Conservation (phyloP, 2,329 filamentous ascomycete species). For the Alternaria novae-zelandiae region DNA sequence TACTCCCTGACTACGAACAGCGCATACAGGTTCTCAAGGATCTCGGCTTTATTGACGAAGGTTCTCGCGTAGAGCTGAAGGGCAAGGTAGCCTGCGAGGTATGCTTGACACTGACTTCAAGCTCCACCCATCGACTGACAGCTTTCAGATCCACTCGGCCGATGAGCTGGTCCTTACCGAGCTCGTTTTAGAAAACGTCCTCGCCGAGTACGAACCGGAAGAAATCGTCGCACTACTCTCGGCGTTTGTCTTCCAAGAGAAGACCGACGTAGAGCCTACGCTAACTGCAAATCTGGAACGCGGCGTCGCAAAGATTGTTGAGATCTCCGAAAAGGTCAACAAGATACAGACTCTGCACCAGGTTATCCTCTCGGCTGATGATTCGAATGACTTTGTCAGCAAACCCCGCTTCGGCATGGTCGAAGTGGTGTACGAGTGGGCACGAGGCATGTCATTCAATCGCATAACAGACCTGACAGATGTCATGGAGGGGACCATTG, state of each 20-base stretch:
- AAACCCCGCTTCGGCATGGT: constrained; percentile 89
- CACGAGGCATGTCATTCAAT: constrained; percentile 96
- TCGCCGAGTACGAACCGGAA: constrained; percentile 92
- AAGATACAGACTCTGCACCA: constrained; percentile 87
- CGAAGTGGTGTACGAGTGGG: constrained; percentile 99
- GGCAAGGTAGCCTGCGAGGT: constrained; percentile 96
- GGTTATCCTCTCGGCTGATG: constrained; percentile 87
- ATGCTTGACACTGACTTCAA: constrained; percentile 17
- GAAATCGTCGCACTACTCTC: constrained; percentile 95
- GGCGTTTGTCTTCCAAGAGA: constrained; percentile 97
- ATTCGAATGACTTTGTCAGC: constrained; percentile 89
- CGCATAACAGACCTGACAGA: constrained; percentile 96
- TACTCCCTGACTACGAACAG: constrained; percentile 96
- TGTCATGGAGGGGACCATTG: constrained; percentile 96
- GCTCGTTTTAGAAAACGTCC: constrained; percentile 92
- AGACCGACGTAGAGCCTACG: constrained; percentile 81
- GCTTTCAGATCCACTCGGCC: constrained; percentile 78
- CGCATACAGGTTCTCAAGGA: constrained; percentile 91
- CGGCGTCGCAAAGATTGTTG: constrained; percentile 84
- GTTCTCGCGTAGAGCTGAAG: constrained; percentile 89
- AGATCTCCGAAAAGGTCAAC: constrained; percentile 92
- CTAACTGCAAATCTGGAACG: constrained; percentile 82
- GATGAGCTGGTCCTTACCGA: constrained; percentile 97
- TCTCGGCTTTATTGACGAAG: constrained; percentile 87
- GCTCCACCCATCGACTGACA: constrained; percentile 9